Conservation (phyloP, 2,329 filamentous ascomycete species). For the Aspergillus fumigatiaffinis region DNA sequence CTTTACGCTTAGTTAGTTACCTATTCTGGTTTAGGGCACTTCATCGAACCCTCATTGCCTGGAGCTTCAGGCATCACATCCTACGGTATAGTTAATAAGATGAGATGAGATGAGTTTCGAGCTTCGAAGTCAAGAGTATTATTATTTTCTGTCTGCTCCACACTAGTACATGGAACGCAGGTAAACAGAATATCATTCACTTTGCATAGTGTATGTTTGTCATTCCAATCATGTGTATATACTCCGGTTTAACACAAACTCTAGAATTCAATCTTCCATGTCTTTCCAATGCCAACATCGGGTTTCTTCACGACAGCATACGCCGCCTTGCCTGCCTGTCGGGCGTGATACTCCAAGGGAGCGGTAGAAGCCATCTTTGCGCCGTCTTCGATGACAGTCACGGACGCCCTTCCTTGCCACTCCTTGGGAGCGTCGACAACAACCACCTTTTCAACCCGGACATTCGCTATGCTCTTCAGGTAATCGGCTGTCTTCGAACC, state of each 20-base stretch:
- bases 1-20: background rate
- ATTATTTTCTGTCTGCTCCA: background rate
- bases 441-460: constrained; percentile 78
- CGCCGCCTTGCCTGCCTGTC: constrained; percentile 52
- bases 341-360: constrained; percentile 55
- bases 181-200: background rate
- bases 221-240: constrained; percentile 1
- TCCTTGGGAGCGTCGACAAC: constrained; percentile 71
- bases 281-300: constrained; percentile 56
- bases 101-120: background rate
- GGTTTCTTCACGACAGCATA: constrained; percentile 64
- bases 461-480: constrained; percentile 71
- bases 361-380: constrained; percentile 44
- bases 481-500: constrained; percentile 67
- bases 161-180: too few species aligned
- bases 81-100: too few species aligned
- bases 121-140: background rate
- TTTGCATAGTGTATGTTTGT: constrained; percentile 1
- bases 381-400: constrained; percentile 48
- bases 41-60: background rate
- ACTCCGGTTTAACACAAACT: background rate
- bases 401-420: constrained; percentile 65
- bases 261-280: constrained; percentile 61
- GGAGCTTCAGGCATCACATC: background rate
- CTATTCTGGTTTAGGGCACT: background rate